A percentile compares a stretch with the other conserved stretches of the same genome.
Evolutionary conservation across 164 flowering plant species (phyloP).

Genomic region (Piper longum): DNA sequence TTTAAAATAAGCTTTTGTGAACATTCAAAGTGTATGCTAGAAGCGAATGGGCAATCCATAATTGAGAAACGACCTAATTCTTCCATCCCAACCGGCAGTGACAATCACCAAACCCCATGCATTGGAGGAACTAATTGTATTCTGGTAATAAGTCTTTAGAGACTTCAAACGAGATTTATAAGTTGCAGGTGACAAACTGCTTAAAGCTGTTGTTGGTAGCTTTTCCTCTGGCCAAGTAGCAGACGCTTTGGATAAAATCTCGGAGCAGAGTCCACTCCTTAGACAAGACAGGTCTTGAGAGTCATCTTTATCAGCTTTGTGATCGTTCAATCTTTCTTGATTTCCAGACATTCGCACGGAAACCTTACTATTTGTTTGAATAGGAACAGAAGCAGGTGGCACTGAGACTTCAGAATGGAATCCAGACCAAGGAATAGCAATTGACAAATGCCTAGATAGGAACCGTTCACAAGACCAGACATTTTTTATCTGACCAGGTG

Average conservation of each 20-base stretch:
- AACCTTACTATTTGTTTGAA: background rate
- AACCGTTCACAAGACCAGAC: conserved; percentile 48
- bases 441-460: conserved; percentile 33
- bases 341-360: conserved; percentile 3
- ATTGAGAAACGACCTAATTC: conserved; percentile 58
- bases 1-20: background rate
- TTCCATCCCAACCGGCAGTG: conserved; percentile 82
- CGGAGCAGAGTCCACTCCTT: background rate
- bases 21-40: conserved; percentile 10
- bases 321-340: conserved; percentile 5
- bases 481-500: conserved; percentile 22
- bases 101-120: conserved; percentile 82
- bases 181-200: conserved; percentile 16
- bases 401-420: conserved; percentile 11
- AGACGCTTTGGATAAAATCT: conserved; percentile 28
- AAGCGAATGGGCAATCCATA: conserved; percentile 65
- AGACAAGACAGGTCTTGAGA: background rate
- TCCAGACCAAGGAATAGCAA: conserved; percentile 81
- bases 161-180: conserved; percentile 40
- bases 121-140: conserved; percentile 30
- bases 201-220: conserved; percentile 21
- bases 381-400: conserved; percentile 9
- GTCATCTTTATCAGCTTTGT: conserved; percentile 9
- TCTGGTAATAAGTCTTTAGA: conserved; percentile 48
- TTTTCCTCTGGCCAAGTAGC: conserved; percentile 89